phyloP scores from a whole-genome alignment of 352 stramenopile species.

The Phytophthora sojae region DNA sequence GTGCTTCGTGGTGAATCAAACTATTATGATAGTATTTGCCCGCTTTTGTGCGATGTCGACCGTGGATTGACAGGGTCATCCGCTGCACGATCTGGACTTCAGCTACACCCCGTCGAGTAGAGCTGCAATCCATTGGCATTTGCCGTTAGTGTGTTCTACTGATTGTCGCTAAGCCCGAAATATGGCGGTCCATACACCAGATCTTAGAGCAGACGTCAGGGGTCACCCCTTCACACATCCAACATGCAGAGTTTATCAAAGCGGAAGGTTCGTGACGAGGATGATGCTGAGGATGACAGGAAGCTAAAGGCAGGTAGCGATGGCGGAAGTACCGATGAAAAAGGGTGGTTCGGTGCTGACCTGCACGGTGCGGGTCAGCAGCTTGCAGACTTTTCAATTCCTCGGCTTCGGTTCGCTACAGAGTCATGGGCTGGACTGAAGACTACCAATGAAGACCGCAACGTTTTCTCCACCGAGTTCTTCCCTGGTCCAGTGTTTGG shows the following conservation, averaged over 20 bases:
- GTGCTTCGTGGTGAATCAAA: neutral
- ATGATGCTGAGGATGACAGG: constrained; percentile 22
- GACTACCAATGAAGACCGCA: constrained; percentile 67
- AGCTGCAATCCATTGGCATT: neutral
- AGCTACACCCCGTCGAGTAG: constrained; percentile 38
- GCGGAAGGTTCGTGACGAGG: constrained; percentile 39
- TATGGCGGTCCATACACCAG: constrained; percentile 2
- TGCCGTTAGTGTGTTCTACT: too few species aligned
- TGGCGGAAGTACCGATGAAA: constrained; percentile 1
- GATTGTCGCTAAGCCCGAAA: constrained; percentile 2
- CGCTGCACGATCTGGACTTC: constrained; percentile 28
- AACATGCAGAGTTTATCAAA: constrained; percentile 29
- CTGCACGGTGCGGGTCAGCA: neutral
- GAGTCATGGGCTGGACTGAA: constrained; percentile 67
- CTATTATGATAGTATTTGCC: constrained; percentile 58
- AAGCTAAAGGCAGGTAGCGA: constrained; percentile 11
- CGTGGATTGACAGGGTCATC: constrained; percentile 18
- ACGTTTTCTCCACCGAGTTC: constrained; percentile 28
- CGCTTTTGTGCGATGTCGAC: constrained; percentile 68
- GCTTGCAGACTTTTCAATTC: constrained; percentile 26
- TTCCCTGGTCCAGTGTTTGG: constrained; percentile 66
- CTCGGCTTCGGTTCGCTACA: constrained; percentile 53
- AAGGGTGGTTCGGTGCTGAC: neutral
- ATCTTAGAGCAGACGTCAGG: constrained; percentile 8
- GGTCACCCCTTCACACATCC: constrained; percentile 10